A percentile compares a stretch with the other conserved stretches of the same genome.
Conservation (phyloP, 352 stramenopile species). For the Pythium utonaiense region DNA sequence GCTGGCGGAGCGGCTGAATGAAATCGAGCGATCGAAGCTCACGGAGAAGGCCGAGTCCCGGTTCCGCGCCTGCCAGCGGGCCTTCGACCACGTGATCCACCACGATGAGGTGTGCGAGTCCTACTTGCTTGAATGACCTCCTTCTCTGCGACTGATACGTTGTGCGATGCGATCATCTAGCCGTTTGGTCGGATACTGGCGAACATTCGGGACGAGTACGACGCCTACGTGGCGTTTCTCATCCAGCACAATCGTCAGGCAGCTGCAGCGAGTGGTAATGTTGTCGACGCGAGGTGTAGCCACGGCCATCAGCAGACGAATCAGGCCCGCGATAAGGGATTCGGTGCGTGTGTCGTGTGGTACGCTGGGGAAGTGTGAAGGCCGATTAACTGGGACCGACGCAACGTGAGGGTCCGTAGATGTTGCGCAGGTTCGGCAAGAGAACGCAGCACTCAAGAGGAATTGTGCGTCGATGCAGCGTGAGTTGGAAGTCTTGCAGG, state of each 20-base stretch:
- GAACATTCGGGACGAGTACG: conserved; percentile 63
- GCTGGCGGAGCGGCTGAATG: conserved; percentile 54
- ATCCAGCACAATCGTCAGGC: conserved; percentile 10
- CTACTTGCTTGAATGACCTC: too few species aligned
- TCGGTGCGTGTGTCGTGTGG: conserved; percentile 19
- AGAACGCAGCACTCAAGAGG: conserved; percentile 54
- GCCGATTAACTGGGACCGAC: background rate
- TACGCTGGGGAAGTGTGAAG: too few species aligned
- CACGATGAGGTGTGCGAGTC: conserved; percentile 63
- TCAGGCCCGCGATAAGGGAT: conserved; percentile 21
- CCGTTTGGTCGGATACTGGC: conserved; percentile 47
- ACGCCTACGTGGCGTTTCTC: conserved; percentile 38
- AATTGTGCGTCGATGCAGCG: conserved; percentile 41
- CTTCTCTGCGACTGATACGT: background rate
- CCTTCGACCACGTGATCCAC: conserved; percentile 48
- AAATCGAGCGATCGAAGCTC: conserved; percentile 64
- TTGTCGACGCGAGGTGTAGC: conserved; percentile 1
- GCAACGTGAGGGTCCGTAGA: conserved; percentile 24
- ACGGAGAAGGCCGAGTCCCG: conserved; percentile 50
- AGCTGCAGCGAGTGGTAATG: background rate
- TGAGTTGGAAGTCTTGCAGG: conserved; percentile 48
- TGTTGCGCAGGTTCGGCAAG: conserved; percentile 40
- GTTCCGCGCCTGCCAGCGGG: conserved; percentile 44
- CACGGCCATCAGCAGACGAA: conserved; percentile 11
- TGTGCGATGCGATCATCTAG: conserved; percentile 16